Conservation (phyloP, 371 early-diverging fungal species). For the Polyrhizophydium stewartii region DNA sequence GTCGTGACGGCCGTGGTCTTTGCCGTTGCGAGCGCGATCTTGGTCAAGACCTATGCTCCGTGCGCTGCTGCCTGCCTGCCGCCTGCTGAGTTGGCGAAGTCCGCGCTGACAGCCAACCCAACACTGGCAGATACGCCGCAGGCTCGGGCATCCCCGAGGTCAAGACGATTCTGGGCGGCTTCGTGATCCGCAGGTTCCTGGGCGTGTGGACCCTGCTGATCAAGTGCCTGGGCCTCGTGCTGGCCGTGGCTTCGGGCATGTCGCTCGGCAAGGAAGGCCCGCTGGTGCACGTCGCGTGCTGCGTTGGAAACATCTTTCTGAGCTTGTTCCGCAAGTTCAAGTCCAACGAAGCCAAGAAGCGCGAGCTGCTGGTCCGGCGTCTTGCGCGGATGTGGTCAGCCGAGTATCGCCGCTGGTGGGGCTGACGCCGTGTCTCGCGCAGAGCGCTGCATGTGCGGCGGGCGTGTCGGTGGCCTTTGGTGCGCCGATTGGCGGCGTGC, state of each 20-base stretch:
- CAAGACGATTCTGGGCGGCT: constrained; percentile 48
- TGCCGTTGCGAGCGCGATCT: constrained; percentile 24
- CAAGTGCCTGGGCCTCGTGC: constrained; percentile 28
- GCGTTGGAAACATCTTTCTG: constrained; percentile 86
- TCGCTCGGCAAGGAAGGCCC: constrained; percentile 90
- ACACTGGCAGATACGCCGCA: constrained; percentile 26
- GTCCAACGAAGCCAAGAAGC: constrained; percentile 56
- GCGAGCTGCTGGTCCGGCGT: constrained; percentile 27
- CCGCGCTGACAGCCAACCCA: background rate
- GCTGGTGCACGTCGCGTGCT: constrained; percentile 90
- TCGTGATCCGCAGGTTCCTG: constrained; percentile 73
- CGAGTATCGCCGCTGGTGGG: background rate
- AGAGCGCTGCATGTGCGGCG: constrained; percentile 81
- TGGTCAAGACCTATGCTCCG: constrained; percentile 67
- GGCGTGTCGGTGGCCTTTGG: constrained; percentile 96
- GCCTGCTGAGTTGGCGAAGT: background rate
- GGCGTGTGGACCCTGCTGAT: constrained; percentile 67
- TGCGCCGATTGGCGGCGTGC: constrained; percentile 95
- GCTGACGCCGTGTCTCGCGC: background rate
- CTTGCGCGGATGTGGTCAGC: background rate
- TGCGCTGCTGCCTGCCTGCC: constrained; percentile 37
- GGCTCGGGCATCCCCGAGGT: constrained; percentile 46
- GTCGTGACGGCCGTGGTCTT: constrained; percentile 21
- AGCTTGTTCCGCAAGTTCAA: constrained; percentile 76
- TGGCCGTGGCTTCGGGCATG: constrained; percentile 79